phyloP scores from a whole-genome alignment of 192 early-diverging fungal genomes.

The Bifiguratus adelaidae region DNA sequence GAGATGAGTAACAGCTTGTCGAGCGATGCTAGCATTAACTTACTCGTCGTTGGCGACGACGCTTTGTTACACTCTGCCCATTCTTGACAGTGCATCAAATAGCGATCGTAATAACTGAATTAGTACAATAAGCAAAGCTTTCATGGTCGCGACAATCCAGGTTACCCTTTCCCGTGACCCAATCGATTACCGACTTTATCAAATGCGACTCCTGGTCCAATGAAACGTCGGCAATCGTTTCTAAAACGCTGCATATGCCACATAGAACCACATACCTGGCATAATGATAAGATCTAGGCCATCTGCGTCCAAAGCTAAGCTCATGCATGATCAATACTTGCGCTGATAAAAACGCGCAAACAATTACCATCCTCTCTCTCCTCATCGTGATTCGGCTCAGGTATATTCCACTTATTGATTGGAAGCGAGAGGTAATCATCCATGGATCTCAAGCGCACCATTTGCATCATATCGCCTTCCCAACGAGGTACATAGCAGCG shows the following conservation, averaged over 20 bases:
- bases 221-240: slow-evolving; percentile 4
- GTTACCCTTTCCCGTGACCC: slow-evolving; percentile 54
- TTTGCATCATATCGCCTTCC: slow-evolving; percentile 40
- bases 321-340: background rate
- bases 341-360: background rate
- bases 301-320: slow-evolving; percentile 32
- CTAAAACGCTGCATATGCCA: background rate
- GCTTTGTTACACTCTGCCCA: slow-evolving; percentile 11
- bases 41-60: slow-evolving; percentile 26
- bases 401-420: slow-evolving; percentile 56
- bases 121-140: background rate
- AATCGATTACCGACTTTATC: slow-evolving; percentile 40
- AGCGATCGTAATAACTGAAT: slow-evolving; percentile 48
- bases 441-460: slow-evolving; percentile 50
- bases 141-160: background rate
- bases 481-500: slow-evolving; percentile 43
- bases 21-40: background rate
- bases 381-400: slow-evolving; percentile 43
- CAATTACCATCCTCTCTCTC: slow-evolving; percentile 40
- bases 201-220: slow-evolving; percentile 47
- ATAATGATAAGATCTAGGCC: slow-evolving; percentile 51
- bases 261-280: slow-evolving; percentile 21
- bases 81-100: slow-evolving; percentile 22
- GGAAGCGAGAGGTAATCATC: slow-evolving; percentile 49
- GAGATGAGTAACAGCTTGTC: background rate